Percentiles rank a stretch among this genome's conserved stretches.
Evolutionary conservation across 176 grass and related monocot genomes (phyloP).

Genomic region (Oryza punctata): DNA sequence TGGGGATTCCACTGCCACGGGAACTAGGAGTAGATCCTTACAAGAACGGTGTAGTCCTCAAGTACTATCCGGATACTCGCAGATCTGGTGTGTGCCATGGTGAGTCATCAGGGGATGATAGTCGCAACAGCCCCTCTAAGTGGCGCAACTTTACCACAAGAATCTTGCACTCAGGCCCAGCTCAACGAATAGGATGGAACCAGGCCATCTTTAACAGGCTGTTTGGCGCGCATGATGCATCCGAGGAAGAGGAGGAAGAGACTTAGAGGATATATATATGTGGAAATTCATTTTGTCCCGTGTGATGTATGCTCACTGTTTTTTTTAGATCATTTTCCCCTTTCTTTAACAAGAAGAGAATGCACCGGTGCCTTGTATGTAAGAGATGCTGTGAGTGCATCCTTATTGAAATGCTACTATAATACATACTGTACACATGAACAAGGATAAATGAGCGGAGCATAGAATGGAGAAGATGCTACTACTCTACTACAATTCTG

Average conservation of each 20-base stretch:
- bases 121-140: conserved; percentile 3
- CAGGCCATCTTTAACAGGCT: conserved; percentile 32
- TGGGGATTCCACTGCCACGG: conserved; percentile 37
- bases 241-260: conserved; percentile 13
- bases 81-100: background rate
- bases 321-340: background rate
- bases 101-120: background rate
- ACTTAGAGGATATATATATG: background rate
- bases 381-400: background rate
- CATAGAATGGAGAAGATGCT: background rate
- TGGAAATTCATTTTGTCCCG: no score
- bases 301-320: background rate
- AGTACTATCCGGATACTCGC: conserved; percentile 23
- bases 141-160: conserved; percentile 27
- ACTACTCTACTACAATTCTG: background rate
- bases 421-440: background rate
- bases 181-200: conserved; percentile 19
- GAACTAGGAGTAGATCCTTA: conserved; percentile 26
- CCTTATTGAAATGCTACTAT: background rate
- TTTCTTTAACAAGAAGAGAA: background rate
- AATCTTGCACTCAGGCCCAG: conserved; percentile 3
- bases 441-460: background rate
- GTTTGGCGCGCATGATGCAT: background rate
- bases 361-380: background rate
- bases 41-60: conserved; percentile 19